Evolutionary conservation across 177 flowering plant genomes (phyloP).

Genomic region (Telopea speciosissima): DNA sequence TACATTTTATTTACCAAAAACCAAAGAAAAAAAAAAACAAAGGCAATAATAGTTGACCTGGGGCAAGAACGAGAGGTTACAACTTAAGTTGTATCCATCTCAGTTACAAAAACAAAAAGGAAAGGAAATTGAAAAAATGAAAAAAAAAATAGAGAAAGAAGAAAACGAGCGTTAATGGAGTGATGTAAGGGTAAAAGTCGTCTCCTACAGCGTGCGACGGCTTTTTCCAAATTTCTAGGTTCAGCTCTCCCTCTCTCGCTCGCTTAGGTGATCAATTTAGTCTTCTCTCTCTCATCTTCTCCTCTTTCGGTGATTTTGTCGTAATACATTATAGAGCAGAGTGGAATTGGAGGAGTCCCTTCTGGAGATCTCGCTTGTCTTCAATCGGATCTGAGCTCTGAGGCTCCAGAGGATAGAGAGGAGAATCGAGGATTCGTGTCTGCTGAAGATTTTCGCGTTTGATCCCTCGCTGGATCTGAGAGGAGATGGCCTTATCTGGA

Average conservation of each 20-base stretch:
- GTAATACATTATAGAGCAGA: not conserved
- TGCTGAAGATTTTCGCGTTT: not conserved
- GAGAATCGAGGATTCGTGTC: constrained; percentile 4
- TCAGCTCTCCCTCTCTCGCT: not conserved
- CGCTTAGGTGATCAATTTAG: not conserved
- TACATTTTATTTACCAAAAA: too few relatives aligned
- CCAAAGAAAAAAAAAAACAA: too few relatives aligned
- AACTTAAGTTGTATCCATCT: too few relatives aligned
- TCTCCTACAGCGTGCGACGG: constrained; percentile 33
- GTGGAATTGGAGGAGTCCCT: not conserved
- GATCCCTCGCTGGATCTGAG: constrained; percentile 39
- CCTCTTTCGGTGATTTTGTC: not conserved
- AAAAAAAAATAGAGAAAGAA: too few relatives aligned
- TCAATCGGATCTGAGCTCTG: constrained; percentile 13
- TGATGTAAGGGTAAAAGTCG: constrained; percentile 28
- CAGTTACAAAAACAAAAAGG: too few relatives aligned
- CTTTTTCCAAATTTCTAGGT: constrained; percentile 19
- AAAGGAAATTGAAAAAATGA: too few relatives aligned
- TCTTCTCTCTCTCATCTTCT: not conserved
- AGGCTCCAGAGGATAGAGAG: not conserved
- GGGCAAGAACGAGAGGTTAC: too few relatives aligned
- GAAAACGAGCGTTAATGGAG: constrained; percentile 6
- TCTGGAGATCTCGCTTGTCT: constrained; percentile 1
- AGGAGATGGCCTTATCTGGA: constrained; percentile 83
- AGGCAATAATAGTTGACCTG: too few relatives aligned